Conservation (phyloP, 2,329 filamentous ascomycete species). For the Leptographium wingfieldii region DNA sequence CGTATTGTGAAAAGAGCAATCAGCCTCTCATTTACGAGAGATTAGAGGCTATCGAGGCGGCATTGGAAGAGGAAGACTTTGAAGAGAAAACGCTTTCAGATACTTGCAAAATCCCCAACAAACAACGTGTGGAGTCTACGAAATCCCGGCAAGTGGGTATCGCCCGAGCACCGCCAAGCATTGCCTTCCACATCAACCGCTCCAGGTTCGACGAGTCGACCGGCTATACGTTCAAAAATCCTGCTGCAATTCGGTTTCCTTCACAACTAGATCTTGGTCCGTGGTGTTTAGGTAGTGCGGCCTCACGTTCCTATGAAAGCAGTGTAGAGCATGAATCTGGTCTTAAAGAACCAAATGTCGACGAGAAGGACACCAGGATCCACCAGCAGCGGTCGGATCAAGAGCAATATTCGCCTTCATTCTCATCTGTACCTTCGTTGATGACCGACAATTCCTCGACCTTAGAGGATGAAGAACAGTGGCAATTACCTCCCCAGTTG, state of each 20-base stretch:
- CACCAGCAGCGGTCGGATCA: not conserved
- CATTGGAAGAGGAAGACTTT: constrained; percentile 69
- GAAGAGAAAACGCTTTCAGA: constrained; percentile 52
- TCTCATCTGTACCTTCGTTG: not conserved
- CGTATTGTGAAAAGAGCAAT: constrained; percentile 17
- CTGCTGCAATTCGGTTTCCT: constrained; percentile 66
- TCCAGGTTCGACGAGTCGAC: constrained; percentile 82
- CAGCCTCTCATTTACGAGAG: constrained; percentile 40
- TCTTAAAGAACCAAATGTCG: not conserved
- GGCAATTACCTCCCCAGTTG: constrained; percentile 53
- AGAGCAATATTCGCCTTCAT: not conserved
- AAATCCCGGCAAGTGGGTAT: constrained; percentile 87
- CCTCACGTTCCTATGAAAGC: constrained; percentile 12
- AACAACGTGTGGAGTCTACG: constrained; percentile 59
- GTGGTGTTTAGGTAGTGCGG: constrained; percentile 67
- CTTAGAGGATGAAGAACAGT: constrained; percentile 42
- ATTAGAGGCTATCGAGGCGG: constrained; percentile 53
- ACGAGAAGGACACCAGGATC: not conserved
- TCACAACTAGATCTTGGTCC: constrained; percentile 58
- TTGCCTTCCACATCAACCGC: constrained; percentile 81
- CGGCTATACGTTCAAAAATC: constrained; percentile 71
- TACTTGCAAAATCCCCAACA: constrained; percentile 52
- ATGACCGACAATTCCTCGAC: not conserved
- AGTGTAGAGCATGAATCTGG: constrained; percentile 9
- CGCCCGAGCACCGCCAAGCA: constrained; percentile 64